Conservation (phyloP, 2,329 filamentous ascomycete species). For the Trichoderma harzianum region DNA sequence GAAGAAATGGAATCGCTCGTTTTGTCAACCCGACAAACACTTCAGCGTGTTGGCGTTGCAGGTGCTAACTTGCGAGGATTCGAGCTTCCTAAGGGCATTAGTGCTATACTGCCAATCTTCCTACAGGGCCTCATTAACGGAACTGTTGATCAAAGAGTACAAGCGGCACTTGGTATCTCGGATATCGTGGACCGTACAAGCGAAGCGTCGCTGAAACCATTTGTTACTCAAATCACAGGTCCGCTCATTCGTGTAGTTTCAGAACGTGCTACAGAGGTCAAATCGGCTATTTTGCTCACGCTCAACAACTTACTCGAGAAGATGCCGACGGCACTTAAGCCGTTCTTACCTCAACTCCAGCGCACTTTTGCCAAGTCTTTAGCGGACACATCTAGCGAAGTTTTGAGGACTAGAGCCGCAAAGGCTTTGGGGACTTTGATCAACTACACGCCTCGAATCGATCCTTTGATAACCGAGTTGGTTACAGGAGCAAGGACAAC, state of each 20-base stretch:
- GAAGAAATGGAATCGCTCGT: conserved; percentile 98
- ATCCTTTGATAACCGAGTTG: conserved; percentile 87
- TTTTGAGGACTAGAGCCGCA: conserved; percentile 81
- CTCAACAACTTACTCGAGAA: conserved; percentile 95
- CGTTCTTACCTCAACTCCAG: conserved; percentile 94
- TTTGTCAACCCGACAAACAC: conserved; percentile 76
- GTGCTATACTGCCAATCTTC: conserved; percentile 93
- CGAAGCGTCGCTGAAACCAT: conserved; percentile 82
- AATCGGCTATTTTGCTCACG: conserved; percentile 88
- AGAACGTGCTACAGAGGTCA: conserved; percentile 92
- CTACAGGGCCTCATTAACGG: conserved; percentile 97
- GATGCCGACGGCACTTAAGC: conserved; percentile 92
- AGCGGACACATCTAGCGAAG: conserved; percentile 87
- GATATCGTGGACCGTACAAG: conserved; percentile 94
- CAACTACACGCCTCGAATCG: conserved; percentile 90
- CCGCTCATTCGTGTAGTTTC: conserved; percentile 97
- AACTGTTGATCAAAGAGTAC: conserved; percentile 83
- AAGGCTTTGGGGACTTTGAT: conserved; percentile 94
- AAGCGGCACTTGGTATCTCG: conserved; percentile 88
- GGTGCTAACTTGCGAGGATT: conserved; percentile 86
- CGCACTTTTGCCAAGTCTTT: conserved; percentile 95
- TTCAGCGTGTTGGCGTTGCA: conserved; percentile 84
- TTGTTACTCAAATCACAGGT: conserved; percentile 95
- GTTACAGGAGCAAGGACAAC: conserved; percentile 90
- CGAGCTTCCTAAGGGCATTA: conserved; percentile 91